phyloP scores from a whole-genome alignment of 768 basidiomycete species.

The Coprinopsis sp. region DNA sequence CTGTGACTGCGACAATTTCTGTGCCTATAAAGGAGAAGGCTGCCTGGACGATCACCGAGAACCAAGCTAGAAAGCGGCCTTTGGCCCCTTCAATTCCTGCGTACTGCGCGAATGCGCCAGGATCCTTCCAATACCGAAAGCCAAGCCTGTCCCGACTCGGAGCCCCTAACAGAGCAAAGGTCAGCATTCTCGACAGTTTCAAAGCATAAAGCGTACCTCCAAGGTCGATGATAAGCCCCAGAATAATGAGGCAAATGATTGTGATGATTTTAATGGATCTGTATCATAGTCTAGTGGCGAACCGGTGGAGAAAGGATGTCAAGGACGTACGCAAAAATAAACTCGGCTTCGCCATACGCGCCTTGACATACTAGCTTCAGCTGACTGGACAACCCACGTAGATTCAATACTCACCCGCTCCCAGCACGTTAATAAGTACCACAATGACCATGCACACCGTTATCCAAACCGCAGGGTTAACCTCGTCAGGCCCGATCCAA shows the following conservation, averaged over 20 bases:
- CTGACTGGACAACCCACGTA: neutral
- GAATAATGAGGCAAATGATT: slow-evolving; percentile 64
- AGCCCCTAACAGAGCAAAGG: slow-evolving; percentile 45
- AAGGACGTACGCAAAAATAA: slow-evolving; percentile 67
- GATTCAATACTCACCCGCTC: slow-evolving; percentile 42
- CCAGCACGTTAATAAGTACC: slow-evolving; percentile 69
- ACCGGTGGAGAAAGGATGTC: neutral
- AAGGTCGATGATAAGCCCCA: slow-evolving; percentile 76
- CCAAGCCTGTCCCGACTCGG: slow-evolving; percentile 72
- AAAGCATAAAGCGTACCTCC: slow-evolving; percentile 42
- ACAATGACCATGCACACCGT: slow-evolving; percentile 71
- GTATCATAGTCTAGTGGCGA: slow-evolving; percentile 5
- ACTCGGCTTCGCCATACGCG: slow-evolving; percentile 83
- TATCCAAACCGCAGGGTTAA: slow-evolving; percentile 76
- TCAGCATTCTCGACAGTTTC: neutral
- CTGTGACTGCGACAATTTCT: slow-evolving; percentile 90
- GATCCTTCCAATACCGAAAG: slow-evolving; percentile 81
- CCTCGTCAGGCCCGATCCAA: slow-evolving; percentile 44
- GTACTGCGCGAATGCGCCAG: slow-evolving; percentile 83
- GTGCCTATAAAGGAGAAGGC: slow-evolving; percentile 93
- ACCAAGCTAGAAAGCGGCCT: slow-evolving; percentile 68
- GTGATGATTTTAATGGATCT: slow-evolving; percentile 88
- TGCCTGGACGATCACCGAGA: slow-evolving; percentile 69
- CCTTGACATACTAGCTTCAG: slow-evolving; percentile 24
- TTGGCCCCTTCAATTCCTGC: slow-evolving; percentile 55